These are phyloP conservation scores for Truncatella angustata DNA, from an alignment of 2,329 filamentous ascomycete genomes.

Conservation along the genomic window DNA sequence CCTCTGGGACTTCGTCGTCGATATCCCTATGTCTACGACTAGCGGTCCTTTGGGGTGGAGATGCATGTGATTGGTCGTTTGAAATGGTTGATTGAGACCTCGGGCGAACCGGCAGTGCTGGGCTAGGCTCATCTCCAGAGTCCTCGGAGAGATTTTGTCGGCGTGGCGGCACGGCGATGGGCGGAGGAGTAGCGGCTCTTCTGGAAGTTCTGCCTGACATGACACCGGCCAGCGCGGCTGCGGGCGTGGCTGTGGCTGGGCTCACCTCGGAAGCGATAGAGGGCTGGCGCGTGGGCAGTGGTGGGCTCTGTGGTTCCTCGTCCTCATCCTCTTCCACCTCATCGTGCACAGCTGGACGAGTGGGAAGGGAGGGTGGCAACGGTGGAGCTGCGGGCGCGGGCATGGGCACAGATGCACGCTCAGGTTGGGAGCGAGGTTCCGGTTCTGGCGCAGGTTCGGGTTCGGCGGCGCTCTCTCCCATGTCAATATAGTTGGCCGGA, in stretches of 20 bases:
- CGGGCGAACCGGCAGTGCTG: conserved; percentile 36
- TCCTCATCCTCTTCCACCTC: conserved; percentile 33
- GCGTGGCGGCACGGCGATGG: conserved; percentile 45
- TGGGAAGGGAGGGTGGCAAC: conserved; percentile 38
- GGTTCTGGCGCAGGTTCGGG: conserved; percentile 32
- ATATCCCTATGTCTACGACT: conserved; percentile 26
- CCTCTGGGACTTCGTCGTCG: conserved; percentile 27
- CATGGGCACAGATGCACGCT: too few species aligned
- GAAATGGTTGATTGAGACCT: conserved; percentile 22
- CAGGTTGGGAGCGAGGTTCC: conserved; percentile 37
- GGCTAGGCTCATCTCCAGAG: conserved; percentile 62
- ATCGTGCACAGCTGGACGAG: conserved; percentile 35
- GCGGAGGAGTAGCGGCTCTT: conserved; percentile 46
- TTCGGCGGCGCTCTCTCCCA: conserved; percentile 44
- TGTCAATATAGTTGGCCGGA: conserved; percentile 92
- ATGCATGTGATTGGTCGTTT: conserved; percentile 19
- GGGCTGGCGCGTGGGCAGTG: conserved; percentile 34
- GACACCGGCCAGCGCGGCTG: conserved; percentile 54
- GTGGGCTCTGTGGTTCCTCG: conserved; percentile 28
- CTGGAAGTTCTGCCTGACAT: conserved; percentile 46
- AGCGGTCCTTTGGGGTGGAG: conserved; percentile 33
- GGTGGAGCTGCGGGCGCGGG: conserved; percentile 15
- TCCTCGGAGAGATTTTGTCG: conserved; percentile 63
- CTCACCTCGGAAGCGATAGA: conserved; percentile 24
- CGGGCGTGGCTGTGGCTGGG: conserved; percentile 42